Percentiles rank a stretch among this genome's conserved stretches.
These are phyloP conservation scores for Rhodotorula paludigena DNA, from an alignment of 768 basidiomycete species.

Conservation along the genomic window DNA sequence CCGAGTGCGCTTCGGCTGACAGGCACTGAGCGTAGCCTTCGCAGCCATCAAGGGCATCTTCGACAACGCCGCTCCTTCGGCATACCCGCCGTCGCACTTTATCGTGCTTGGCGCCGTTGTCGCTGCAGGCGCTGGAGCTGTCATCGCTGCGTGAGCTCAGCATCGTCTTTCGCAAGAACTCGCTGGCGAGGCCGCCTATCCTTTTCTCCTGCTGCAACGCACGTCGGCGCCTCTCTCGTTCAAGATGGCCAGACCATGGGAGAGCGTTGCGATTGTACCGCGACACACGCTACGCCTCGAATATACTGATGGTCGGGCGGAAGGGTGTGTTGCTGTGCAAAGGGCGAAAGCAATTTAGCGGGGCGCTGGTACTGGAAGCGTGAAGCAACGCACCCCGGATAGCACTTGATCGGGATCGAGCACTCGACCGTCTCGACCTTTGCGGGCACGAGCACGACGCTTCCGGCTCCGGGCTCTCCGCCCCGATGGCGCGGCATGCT, in stretches of 20 bases:
- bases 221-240: too few relatives aligned
- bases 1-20: not conserved
- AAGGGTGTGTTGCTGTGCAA: slow-evolving; percentile 34
- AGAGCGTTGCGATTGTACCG: too few relatives aligned
- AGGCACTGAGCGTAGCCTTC: not conserved
- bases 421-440: slow-evolving; percentile 85
- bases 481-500: slow-evolving; percentile 11
- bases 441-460: slow-evolving; percentile 47
- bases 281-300: slow-evolving; percentile 14
- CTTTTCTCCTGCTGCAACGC: too few relatives aligned
- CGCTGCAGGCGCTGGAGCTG: too few relatives aligned
- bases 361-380: too few relatives aligned
- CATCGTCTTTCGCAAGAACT: too few relatives aligned
- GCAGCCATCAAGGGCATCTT: not conserved
- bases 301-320: slow-evolving; percentile 27
- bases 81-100: too few relatives aligned
- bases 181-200: too few relatives aligned
- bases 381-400: slow-evolving; percentile 85
- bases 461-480: slow-evolving; percentile 36
- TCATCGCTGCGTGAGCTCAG: too few relatives aligned
- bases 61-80: too few relatives aligned
- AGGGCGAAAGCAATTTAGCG: not conserved
- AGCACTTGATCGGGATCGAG: slow-evolving; percentile 80
- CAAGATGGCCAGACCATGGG: too few relatives aligned
- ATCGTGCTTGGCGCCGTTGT: too few relatives aligned